These are phyloP conservation scores for Hanseniaspora uvarum DNA, from an alignment of 1,139 yeast species.

Conservation along the genomic window DNA sequence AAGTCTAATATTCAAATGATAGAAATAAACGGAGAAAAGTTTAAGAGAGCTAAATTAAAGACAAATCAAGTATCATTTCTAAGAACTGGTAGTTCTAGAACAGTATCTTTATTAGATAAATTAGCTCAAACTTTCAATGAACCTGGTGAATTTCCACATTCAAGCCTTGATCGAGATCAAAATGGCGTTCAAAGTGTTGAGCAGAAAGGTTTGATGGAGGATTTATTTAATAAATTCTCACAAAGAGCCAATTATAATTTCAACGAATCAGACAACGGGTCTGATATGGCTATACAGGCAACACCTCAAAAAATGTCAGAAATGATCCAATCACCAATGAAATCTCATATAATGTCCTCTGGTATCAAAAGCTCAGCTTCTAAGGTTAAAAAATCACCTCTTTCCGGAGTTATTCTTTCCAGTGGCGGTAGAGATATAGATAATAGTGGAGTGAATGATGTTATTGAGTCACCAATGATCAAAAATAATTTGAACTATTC, in stretches of 20 bases:
- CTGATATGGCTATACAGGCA: slow-evolving; percentile 12
- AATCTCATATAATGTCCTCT: slow-evolving; percentile 1
- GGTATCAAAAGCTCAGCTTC: neutral
- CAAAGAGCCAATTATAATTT: neutral
- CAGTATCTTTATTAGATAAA: slow-evolving; percentile 10
- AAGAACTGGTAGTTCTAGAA: slow-evolving; percentile 21
- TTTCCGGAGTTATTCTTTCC: neutral
- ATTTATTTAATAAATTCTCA: slow-evolving; percentile 10
- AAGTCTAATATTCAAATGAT: neutral
- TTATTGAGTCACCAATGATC: slow-evolving; percentile 11
- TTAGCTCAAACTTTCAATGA: slow-evolving; percentile 12
- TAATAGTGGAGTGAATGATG: neutral
- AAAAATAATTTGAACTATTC: neutral
- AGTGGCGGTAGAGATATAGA: neutral
- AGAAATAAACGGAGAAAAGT: slow-evolving; percentile 3
- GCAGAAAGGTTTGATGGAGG: slow-evolving; percentile 8
- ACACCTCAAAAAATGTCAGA: slow-evolving; percentile 7
- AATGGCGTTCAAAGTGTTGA: neutral
- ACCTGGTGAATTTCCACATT: neutral
- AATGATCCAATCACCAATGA: slow-evolving; percentile 8
- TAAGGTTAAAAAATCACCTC: neutral
- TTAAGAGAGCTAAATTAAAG: slow-evolving; percentile 19
- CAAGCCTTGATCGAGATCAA: neutral
- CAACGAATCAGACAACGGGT: neutral
- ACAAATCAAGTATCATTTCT: slow-evolving; percentile 19